Evolutionary conservation across 2,329 filamentous ascomycete species (phyloP).

Genomic region (Ophiostoma sp.): DNA sequence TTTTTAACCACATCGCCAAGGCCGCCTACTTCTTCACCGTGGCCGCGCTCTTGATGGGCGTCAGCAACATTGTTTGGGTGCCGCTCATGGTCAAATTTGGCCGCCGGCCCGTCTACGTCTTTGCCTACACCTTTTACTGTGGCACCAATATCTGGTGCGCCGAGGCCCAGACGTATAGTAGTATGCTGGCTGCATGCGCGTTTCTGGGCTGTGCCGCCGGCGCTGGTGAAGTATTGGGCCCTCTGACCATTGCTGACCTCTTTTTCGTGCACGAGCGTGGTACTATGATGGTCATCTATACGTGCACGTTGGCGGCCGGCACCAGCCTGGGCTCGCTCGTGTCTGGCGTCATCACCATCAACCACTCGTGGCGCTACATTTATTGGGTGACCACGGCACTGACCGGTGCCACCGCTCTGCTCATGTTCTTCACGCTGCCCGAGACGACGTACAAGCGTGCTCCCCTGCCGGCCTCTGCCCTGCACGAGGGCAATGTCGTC

Average conservation of each 20-base stretch:
- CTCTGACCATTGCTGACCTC: neutral
- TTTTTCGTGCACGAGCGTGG: neutral
- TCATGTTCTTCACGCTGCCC: neutral
- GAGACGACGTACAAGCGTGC: neutral
- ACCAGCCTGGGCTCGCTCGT: neutral
- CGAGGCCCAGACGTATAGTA: neutral
- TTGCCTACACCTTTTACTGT: neutral
- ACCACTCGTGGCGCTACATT: neutral
- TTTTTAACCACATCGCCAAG: neutral
- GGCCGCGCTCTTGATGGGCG: neutral
- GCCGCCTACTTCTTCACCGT: neutral
- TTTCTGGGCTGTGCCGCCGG: neutral
- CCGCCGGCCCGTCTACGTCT: neutral
- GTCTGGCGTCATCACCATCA: neutral
- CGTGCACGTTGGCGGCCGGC: neutral
- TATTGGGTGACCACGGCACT: neutral
- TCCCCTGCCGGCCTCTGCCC: too few species aligned
- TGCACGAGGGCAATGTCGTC: too few species aligned
- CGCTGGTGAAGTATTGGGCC: neutral
- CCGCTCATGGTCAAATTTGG: neutral
- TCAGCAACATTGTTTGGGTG: neutral
- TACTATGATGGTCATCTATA: neutral
- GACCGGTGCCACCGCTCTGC: neutral
- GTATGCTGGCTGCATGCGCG: neutral
- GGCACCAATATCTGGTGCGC: neutral